Base-by-base conservation (phyloP, 1,139 yeast genomes). In the Hanseniaspora uvarum region DNA sequence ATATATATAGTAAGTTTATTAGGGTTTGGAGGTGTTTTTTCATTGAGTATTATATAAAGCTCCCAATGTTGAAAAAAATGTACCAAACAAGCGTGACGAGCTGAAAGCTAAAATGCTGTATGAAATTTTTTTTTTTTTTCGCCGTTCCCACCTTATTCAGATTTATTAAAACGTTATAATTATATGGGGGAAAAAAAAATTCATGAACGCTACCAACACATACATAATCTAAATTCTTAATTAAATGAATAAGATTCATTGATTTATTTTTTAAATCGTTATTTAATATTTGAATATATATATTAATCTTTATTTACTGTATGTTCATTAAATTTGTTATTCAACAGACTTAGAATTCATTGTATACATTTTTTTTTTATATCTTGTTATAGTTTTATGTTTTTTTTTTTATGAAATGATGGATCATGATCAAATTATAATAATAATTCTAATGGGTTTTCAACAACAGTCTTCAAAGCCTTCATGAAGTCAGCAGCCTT, bases 401-500 rank as follows among this genome's bases (percentile, higher is more conserved):
- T 30, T 14, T 16, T 28, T 49, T 23, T 46, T 52, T 7, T 18
- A 16, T 39, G 54, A n/a, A 5, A 6, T 36, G 41, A n/a, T n/a
- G 2, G 6, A 24, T 6, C 21, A n/a, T 21, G 19, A 40, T n/a
- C 8, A 8, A 19, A 19, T 65, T 80, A 92, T 70, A 94, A 76
- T 72, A 94, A 74, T 73, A 92, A 74, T 73, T 89, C 96, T 70
- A 92, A 79, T 66, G 99, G 99, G 76, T 92, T 89, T 77, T 92
- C 99, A 62, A 92, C 72, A 63, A 87, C 82, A 66, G 78, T 78
- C 81, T 92, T 92, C 72, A 92, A 79, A 63, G 88, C 95, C 73
- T 80, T 86, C 77, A 92, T 86, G 79, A 80, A 94, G 66, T 92
- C 97, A 70, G 95, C 98, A 65, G 96, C 98, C 64, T 85, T 82